Base-by-base conservation (phyloP, 306 rosid species). In the Inga leiocalycina region DNA sequence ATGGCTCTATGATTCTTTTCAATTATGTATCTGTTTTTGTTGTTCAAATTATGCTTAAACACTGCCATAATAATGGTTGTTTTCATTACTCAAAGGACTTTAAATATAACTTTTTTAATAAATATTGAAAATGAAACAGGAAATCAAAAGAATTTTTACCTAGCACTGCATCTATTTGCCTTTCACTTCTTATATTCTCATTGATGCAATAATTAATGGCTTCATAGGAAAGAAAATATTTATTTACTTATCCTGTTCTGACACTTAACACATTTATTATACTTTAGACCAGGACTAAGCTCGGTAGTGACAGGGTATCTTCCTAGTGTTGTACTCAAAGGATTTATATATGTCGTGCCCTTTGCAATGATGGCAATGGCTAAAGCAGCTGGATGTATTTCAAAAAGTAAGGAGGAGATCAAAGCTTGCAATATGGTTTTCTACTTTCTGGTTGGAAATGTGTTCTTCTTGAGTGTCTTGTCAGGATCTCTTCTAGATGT, bases 391-490 rank as follows among this genome's bases (percentile, higher is more conserved):
- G 99, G 99, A 65, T 92, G 89, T 82, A 86, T 88, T 82, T 86
- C 96, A 64, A 95, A 82, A 87, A 93, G 99, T 87, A 92, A 89
- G 84, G 96, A 92, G 85, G 99, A 95, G 89, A 95, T 92, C 65
- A 95, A 90, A 87, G 91, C 98, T 56, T 93, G 98, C 89, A 92
- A 92, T 91, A 93, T 93, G 98, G 93, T 93, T 77, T 95, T 95
- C 88, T 95, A 91, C 84, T 95, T 95, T 86, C 89, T 92, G 67
- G 93, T 95, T 44, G 99, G 98, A 84, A 95, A 95, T 83, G 96
- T 95, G 32, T 95, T 95, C 91, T 89, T 95, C 69, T 80, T 90
- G 83, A 95, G 97, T 68, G 88, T 95, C 84, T 81, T 95, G 83
- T 95, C 99, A 16, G 99, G 99, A 52, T 92, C 99, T 32, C 92